Conservation (phyloP, 768 basidiomycete species). For the Neoboletus magnificus region DNA sequence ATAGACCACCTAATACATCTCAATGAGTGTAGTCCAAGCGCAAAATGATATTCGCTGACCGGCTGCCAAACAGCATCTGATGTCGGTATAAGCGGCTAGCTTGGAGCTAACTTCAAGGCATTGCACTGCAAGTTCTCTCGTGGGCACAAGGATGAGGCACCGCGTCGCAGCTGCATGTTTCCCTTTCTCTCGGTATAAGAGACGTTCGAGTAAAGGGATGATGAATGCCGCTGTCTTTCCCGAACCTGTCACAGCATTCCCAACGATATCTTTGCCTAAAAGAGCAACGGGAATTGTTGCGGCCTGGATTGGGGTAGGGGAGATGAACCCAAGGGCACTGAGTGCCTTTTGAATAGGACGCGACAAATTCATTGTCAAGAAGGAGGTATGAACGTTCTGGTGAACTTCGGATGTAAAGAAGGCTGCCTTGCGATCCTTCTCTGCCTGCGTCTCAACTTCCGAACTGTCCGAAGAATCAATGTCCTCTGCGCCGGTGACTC, state of each 20-base stretch:
- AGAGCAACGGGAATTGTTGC: slow-evolving; percentile 92
- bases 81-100: slow-evolving; percentile 82
- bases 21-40: slow-evolving; percentile 1
- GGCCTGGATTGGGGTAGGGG: slow-evolving; percentile 94
- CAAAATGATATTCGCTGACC: slow-evolving; percentile 46
- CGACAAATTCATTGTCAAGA: slow-evolving; percentile 92
- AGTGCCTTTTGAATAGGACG: slow-evolving; percentile 91
- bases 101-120: slow-evolving; percentile 90
- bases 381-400: slow-evolving; percentile 65
- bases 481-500: slow-evolving; percentile 32
- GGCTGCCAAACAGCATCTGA: slow-evolving; percentile 87
- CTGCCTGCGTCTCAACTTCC: slow-evolving; percentile 55
- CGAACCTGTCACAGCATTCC: slow-evolving; percentile 93
- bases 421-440: slow-evolving; percentile 73
- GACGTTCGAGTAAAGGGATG: slow-evolving; percentile 89
- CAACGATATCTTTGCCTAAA: slow-evolving; percentile 93
- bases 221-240: slow-evolving; percentile 98
- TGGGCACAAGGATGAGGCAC: slow-evolving; percentile 91
- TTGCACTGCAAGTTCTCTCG: slow-evolving; percentile 93
- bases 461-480: slow-evolving; percentile 55
- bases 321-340: slow-evolving; percentile 72
- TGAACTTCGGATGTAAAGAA: slow-evolving; percentile 72
- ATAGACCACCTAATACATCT: slow-evolving; percentile 70
- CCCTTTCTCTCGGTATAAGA: slow-evolving; percentile 88
- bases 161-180: slow-evolving; percentile 83